A percentile compares a stretch with the other conserved stretches of the same genome.
phyloP scores from a whole-genome alignment of 176 grass and related monocot genomes.

The Avena sativa region DNA sequence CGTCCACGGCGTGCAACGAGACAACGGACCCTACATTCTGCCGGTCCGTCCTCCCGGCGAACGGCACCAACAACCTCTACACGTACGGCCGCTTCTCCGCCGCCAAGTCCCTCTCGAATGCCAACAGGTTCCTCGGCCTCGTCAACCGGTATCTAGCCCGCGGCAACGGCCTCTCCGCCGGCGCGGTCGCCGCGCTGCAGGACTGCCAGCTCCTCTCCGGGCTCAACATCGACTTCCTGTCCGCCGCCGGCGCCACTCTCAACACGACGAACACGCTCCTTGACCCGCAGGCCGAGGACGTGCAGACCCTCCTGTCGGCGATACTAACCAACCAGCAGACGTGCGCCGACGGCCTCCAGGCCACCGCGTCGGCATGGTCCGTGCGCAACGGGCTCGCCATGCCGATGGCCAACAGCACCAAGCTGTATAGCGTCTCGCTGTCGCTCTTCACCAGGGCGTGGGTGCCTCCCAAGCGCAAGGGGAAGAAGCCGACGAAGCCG shows the following conservation, averaged over 20 bases:
- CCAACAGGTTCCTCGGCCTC: slow-evolving; percentile 68
- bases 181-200: slow-evolving; percentile 64
- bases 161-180: slow-evolving; percentile 46
- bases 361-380: slow-evolving; percentile 72
- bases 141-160: slow-evolving; percentile 72
- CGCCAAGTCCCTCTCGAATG: slow-evolving; percentile 71
- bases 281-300: slow-evolving; percentile 75
- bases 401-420: slow-evolving; percentile 74
- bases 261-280: slow-evolving; percentile 63
- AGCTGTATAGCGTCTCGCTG: slow-evolving; percentile 86
- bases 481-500: slow-evolving; percentile 34
- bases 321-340: slow-evolving; percentile 98
- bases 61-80: slow-evolving; percentile 76
- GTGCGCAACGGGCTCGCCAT: slow-evolving; percentile 72
- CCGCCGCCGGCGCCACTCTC: slow-evolving; percentile 54
- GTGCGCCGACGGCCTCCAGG: slow-evolving; percentile 85
- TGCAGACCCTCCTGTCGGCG: slow-evolving; percentile 84
- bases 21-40: slow-evolving; percentile 80
- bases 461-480: slow-evolving; percentile 48
- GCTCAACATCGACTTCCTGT: slow-evolving; percentile 88
- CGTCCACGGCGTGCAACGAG: slow-evolving; percentile 70
- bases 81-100: slow-evolving; percentile 86
- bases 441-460: slow-evolving; percentile 94
- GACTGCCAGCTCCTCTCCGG: slow-evolving; percentile 82
- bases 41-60: slow-evolving; percentile 70